Evolutionary conservation across 2,329 filamentous ascomycete genomes (phyloP).

Genomic region (Eutypella sp.): DNA sequence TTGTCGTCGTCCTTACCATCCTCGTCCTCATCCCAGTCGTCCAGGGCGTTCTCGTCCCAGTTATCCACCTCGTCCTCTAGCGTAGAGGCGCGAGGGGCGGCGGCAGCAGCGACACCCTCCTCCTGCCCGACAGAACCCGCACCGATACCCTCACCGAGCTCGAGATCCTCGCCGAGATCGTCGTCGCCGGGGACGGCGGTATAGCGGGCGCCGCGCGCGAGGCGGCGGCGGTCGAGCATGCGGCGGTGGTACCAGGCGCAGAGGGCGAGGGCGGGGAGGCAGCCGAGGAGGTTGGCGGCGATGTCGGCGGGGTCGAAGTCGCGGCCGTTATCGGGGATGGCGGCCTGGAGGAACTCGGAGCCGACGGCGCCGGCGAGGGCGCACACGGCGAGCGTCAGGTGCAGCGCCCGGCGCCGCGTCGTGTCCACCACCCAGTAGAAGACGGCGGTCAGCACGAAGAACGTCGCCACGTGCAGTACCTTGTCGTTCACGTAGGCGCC

Average conservation of each 20-base stretch:
- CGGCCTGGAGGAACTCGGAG: conserved; percentile 69
- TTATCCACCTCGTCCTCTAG: conserved; percentile 67
- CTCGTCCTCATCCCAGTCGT: conserved; percentile 45
- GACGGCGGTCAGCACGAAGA: conserved; percentile 78
- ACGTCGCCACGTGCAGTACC: conserved; percentile 77
- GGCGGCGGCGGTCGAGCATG: conserved; percentile 84
- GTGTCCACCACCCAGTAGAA: conserved; percentile 99
- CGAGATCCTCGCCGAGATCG: conserved; percentile 64
- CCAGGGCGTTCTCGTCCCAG: conserved; percentile 50
- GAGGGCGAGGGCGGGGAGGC: conserved; percentile 62
- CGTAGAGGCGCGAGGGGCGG: too few relatives aligned
- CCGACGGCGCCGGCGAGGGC: conserved; percentile 67
- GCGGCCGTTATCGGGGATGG: conserved; percentile 65
- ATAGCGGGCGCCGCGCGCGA: conserved; percentile 64
- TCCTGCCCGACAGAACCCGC: conserved; percentile 43
- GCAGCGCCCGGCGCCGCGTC: conserved; percentile 74
- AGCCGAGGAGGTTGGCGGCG: conserved; percentile 80
- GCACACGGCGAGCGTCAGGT: conserved; percentile 77
- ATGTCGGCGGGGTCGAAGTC: conserved; percentile 78
- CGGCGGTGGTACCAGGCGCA: conserved; percentile 92
- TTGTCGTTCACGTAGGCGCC: conserved; percentile 74
- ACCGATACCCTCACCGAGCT: conserved; percentile 60
- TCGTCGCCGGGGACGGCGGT: conserved; percentile 61
- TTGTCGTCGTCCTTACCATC: conserved; percentile 93
- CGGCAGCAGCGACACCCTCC: conserved; percentile 51